Conservation (phyloP, 108 stramenopile genomes). For the Nitzschia palea region DNA sequence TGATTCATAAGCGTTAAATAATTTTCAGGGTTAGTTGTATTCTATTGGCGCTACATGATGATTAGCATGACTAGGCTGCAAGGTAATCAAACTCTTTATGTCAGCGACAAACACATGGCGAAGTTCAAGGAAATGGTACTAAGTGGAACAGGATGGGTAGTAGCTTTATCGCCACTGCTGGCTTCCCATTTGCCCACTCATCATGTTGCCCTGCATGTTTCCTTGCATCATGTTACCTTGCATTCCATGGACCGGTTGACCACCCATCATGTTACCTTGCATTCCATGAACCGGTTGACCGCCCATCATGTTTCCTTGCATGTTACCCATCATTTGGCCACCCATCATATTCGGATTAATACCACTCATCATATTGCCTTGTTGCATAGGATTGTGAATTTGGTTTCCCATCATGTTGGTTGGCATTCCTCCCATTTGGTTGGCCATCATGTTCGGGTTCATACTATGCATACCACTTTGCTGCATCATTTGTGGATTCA, state of each 20-base stretch:
- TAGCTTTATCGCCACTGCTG: constrained; percentile 22
- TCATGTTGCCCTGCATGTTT: constrained; percentile 29
- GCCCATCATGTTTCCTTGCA: constrained; percentile 46
- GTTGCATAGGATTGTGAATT: neutral
- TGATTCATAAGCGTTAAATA: too few species aligned
- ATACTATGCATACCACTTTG: constrained; percentile 35
- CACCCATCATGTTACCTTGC: constrained; percentile 14
- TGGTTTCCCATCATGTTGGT: constrained; percentile 19
- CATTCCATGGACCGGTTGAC: constrained; percentile 17
- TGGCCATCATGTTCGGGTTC: constrained; percentile 14
- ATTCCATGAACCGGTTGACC: constrained; percentile 30
- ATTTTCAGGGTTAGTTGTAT: too few species aligned
- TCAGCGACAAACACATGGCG: too few species aligned
- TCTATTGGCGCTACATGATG: too few species aligned
- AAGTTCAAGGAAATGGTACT: too few species aligned
- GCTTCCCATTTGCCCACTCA: constrained; percentile 21
- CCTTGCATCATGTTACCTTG: constrained; percentile 20
- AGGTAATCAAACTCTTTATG: too few species aligned
- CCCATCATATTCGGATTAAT: constrained; percentile 32
- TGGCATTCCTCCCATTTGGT: constrained; percentile 22
- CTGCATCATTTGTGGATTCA: constrained; percentile 37
- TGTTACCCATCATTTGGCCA: constrained; percentile 11
- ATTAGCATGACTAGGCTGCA: too few species aligned
- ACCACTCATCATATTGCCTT: constrained; percentile 4
- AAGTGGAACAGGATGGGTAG: neutral